Base-by-base conservation (phyloP, 2,329 filamentous ascomycete genomes). In the Pseudocercospora fuligena region DNA sequence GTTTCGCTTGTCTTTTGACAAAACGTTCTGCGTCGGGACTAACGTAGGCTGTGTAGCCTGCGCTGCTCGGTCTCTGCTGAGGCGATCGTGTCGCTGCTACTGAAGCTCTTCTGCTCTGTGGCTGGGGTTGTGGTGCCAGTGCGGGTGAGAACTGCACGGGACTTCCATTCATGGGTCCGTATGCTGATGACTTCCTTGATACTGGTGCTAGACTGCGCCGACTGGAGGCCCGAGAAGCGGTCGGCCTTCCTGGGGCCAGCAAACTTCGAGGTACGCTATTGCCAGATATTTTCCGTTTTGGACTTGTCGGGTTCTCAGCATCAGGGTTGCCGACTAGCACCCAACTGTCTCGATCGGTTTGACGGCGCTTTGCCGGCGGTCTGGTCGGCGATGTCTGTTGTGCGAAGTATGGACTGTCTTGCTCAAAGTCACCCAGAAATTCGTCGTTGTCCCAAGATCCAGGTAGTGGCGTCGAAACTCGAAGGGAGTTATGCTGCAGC, bases 11-110 rank as follows among this genome's bases (percentile, higher is more conserved):
- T 75, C 88, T 86, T n/a, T 89, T 89, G 5, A 92, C 89, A 64
- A 94, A 87, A 53, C 87, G 86, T 75, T 90, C 90, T 6, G 92
- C 92, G 74, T 97, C 92, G 21, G 79, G 84, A 79, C 74, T 86
- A 80, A 78, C 75, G 11, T 65, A 64, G 1, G 46, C 58, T 2
- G 33, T 46, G 7, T 47, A 27, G 21, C 67, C 67, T 43, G 64
- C 53, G 60, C 63, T 72, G 68, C 65, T 69, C 33, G 64, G 70
- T 29, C 69, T 71, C 8, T 64, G 66, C 5, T 68, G 66, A 27
- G 73, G 79, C 2, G 83, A 83, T 11, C 86, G 81, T 3, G 84
- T 78, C 1, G 82, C 82, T 3, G 87, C 86, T 65, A 84, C 85
- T 58, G 86, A 88, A 1, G 87, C 87, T 2, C 84, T 80, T 33